phyloP scores from a whole-genome alignment of 176 grass and related monocot species.

The Cenchrus americanus region DNA sequence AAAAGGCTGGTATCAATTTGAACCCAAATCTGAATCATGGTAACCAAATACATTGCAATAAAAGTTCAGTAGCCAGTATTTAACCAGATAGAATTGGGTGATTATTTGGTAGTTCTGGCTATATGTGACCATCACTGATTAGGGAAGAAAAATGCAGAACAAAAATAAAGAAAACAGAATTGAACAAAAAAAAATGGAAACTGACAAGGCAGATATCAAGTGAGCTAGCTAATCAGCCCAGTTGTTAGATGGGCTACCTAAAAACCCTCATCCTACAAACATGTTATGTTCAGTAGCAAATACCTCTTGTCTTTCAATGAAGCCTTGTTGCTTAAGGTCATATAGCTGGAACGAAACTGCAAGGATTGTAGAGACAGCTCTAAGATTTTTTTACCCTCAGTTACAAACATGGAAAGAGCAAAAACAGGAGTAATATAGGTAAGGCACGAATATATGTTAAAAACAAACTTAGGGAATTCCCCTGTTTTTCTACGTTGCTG shows the following conservation, averaged over 20 bases:
- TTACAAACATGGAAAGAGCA: slow-evolving; percentile 27
- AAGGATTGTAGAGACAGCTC: slow-evolving; percentile 21
- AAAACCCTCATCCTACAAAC: slow-evolving; percentile 15
- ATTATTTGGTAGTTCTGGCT: background rate
- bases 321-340: slow-evolving; percentile 97
- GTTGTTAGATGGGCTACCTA: background rate
- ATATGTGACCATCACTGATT: background rate
- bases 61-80: background rate
- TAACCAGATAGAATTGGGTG: background rate
- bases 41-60: background rate
- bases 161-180: background rate
- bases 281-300: slow-evolving; percentile 23
- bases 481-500: background rate
- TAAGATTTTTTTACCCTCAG: background rate
- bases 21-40: background rate
- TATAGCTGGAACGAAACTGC: slow-evolving; percentile 97
- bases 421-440: background rate
- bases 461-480: background rate
- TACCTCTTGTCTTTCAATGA: slow-evolving; percentile 99
- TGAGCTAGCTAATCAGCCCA: background rate
- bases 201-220: background rate
- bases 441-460: background rate
- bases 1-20: slow-evolving; percentile 13
- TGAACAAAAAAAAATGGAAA: background rate
- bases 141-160: slow-evolving; percentile 13